Evolutionary conservation across 2,329 filamentous ascomycete species (phyloP).

Genomic region (Fusarium nelsonii): DNA sequence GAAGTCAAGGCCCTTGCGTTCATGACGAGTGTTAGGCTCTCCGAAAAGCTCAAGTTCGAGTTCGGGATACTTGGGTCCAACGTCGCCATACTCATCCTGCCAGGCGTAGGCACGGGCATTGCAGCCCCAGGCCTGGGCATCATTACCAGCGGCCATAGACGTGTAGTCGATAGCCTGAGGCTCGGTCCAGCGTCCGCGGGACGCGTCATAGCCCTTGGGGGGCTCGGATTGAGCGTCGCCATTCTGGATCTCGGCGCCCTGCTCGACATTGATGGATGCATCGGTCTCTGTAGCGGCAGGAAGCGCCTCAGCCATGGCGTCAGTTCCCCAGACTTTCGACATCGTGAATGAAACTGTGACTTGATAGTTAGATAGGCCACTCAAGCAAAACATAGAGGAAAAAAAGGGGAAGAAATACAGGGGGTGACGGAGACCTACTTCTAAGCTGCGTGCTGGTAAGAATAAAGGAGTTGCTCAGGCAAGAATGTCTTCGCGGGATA

Average conservation of each 20-base stretch:
- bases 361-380: background rate
- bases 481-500: background rate
- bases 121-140: conserved; percentile 58
- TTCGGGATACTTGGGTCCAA: conserved; percentile 77
- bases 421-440: background rate
- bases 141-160: conserved; percentile 35
- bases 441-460: background rate
- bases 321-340: conserved; percentile 30
- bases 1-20: conserved; percentile 71
- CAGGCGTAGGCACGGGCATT: conserved; percentile 82
- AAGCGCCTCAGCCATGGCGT: conserved; percentile 17
- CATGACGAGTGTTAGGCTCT: conserved; percentile 61
- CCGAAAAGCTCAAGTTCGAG: conserved; percentile 85
- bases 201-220: conserved; percentile 54
- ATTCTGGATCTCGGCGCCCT: background rate
- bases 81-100: conserved; percentile 86
- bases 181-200: conserved; percentile 59
- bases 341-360: conserved; percentile 9
- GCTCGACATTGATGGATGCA: background rate
- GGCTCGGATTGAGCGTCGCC: conserved; percentile 2
- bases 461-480: background rate
- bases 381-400: no score
- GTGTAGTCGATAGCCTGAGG: conserved; percentile 63
- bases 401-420: no score
- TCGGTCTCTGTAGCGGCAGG: background rate